phyloP scores from a whole-genome alignment of 441 rosid genomes.

The Melastoma candidum region DNA sequence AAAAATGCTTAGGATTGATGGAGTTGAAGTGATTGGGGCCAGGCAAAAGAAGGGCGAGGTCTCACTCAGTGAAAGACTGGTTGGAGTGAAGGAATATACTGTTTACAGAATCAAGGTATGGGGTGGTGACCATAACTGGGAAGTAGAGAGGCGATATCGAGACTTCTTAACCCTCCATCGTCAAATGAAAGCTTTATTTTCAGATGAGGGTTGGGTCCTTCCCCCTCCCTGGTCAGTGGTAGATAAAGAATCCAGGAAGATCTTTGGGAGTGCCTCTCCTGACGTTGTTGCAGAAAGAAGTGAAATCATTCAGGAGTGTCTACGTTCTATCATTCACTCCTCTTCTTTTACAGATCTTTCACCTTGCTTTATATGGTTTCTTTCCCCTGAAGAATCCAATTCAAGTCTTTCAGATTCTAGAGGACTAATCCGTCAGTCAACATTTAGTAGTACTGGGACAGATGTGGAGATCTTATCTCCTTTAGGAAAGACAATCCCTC shows the following conservation, averaged over 20 bases:
- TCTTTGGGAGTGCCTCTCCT: constrained; percentile 83
- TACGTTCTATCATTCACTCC: constrained; percentile 59
- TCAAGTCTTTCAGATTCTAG: constrained; percentile 38
- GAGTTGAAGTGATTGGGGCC: constrained; percentile 83
- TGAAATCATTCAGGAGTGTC: constrained; percentile 74
- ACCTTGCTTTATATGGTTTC: constrained; percentile 58
- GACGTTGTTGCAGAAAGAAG: constrained; percentile 83
- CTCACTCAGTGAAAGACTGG: constrained; percentile 85
- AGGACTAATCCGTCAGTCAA: constrained; percentile 25
- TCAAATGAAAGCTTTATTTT: constrained; percentile 59
- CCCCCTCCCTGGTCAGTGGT: constrained; percentile 83
- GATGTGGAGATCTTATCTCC: constrained; percentile 34
- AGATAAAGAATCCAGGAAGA: constrained; percentile 72
- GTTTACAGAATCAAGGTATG: constrained; percentile 70
- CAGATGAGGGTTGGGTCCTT: constrained; percentile 75
- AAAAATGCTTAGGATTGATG: constrained; percentile 42
- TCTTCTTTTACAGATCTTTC: constrained; percentile 47
- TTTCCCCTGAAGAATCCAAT: constrained; percentile 58
- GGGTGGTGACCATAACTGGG: constrained; percentile 81
- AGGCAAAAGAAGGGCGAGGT: constrained; percentile 89
- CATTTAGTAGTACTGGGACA: constrained; percentile 22
- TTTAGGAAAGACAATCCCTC: constrained; percentile 80
- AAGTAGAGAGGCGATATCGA: constrained; percentile 88
- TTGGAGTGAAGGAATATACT: constrained; percentile 91
- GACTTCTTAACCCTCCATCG: constrained; percentile 81